A percentile compares a stretch with the other conserved stretches of the same genome.
Conservation (phyloP, 805 yeast species). For the Zygoascus tannicola region DNA sequence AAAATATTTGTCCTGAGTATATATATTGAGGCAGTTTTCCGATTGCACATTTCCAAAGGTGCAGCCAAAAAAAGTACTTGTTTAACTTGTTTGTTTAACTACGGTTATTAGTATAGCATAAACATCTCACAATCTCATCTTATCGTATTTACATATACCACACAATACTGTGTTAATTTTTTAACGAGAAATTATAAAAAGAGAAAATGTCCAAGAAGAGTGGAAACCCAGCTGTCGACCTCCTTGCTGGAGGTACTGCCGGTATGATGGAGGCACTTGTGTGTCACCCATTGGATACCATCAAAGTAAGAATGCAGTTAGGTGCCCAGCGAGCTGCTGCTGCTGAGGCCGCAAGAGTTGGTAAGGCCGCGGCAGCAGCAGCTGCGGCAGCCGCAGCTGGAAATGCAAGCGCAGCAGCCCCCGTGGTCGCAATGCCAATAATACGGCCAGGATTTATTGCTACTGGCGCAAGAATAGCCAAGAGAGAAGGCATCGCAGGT, state of each 20-base stretch:
- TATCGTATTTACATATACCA: too few relatives aligned
- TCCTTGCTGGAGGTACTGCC: slow-evolving; percentile 90
- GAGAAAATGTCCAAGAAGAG: slow-evolving; percentile 11
- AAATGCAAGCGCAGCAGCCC: slow-evolving; percentile 32
- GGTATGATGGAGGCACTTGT: slow-evolving; percentile 95
- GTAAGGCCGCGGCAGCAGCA: slow-evolving; percentile 34
- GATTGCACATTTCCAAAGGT: too few relatives aligned
- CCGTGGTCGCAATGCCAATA: slow-evolving; percentile 20
- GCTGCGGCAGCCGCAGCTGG: slow-evolving; percentile 15
- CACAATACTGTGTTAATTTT: too few relatives aligned
- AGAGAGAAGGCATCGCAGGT: slow-evolving; percentile 74
- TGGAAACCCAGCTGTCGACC: slow-evolving; percentile 25
- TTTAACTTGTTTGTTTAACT: too few relatives aligned
- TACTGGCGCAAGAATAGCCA: slow-evolving; percentile 72
- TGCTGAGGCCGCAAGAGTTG: slow-evolving; percentile 13
- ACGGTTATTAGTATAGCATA: too few relatives aligned
- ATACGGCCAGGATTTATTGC: slow-evolving; percentile 62
- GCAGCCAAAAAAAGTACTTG: too few relatives aligned
- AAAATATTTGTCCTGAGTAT: too few relatives aligned
- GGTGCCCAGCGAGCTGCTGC: slow-evolving; percentile 45
- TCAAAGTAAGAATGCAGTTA: slow-evolving; percentile 95
- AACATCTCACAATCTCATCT: too few relatives aligned
- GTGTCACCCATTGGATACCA: slow-evolving; percentile 97
- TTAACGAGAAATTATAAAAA: too few relatives aligned
- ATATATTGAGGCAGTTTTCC: too few relatives aligned